A percentile compares a stretch with the other conserved stretches of the same genome.
Evolutionary conservation across 306 rosid genomes (phyloP).

Genomic region (Ormosia emarginata): DNA sequence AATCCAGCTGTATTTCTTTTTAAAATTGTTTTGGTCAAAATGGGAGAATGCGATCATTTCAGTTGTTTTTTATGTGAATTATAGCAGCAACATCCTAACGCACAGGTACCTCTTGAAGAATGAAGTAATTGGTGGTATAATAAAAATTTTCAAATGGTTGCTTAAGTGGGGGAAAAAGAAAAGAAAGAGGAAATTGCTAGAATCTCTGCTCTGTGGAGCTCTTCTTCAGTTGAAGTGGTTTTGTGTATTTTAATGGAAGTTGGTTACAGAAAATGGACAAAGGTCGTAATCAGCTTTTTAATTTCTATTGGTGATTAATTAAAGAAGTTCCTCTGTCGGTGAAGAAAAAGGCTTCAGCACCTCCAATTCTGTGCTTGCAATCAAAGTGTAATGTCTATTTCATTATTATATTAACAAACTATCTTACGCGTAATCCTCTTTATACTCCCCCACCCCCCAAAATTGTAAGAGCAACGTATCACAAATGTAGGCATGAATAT

Average conservation of each 20-base stretch:
- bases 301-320: background rate
- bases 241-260: conserved; percentile 10
- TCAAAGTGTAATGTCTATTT: background rate
- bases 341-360: background rate
- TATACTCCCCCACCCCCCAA: background rate
- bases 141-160: background rate
- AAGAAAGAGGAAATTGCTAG: background rate
- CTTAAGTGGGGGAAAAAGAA: background rate
- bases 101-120: background rate
- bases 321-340: background rate
- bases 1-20: conserved; percentile 21
- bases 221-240: background rate
- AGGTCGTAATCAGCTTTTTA: background rate
- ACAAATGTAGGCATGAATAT: background rate
- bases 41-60: background rate
- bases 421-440: background rate
- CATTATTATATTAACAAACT: background rate
- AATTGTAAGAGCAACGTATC: background rate
- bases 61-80: background rate
- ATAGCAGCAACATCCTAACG: background rate
- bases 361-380: conserved; percentile 9
- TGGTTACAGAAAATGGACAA: conserved; percentile 4
- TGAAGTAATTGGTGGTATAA: background rate
- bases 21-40: background rate
- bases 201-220: background rate